Evolutionary conservation across 352 stramenopile species (phyloP), one percentile per base, ranked within the genome.

Genomic region (Globisporangium cederbergense): DNA sequence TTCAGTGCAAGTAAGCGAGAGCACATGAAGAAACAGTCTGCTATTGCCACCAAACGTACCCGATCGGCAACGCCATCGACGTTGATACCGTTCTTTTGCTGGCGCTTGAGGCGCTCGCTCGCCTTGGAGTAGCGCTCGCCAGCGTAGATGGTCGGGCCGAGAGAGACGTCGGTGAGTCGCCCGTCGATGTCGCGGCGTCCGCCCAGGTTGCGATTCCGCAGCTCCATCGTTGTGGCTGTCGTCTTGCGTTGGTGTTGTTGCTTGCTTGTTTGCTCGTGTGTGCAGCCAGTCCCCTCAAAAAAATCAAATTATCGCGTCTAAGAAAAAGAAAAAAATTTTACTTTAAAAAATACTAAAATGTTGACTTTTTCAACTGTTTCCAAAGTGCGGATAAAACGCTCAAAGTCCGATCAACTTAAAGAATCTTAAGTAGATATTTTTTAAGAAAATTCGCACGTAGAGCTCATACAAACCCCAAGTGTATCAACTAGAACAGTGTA

Each of bases 121-220:
- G 89, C 87, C 73, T 94, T 94, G 57, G 77, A 80, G 70, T 90
- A 94, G 59, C 86, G 81, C 71, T 92, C 86, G 60, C 86, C 86
- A 3, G 72, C 84, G 69, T 94, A 94, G 58, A 94, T 85, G 30
- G 83, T 88, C n/a, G 86, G 86, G 0, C 86, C 86, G 1, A 94
- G 71, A 20, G 74, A 58, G 34, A 94, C 83, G 56, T 93, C 75
- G 4, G 75, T 58, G 32, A 77, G 66, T 18, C 64, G 61, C 9
- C 68, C 53, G n/a, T 65, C 62, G 16, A 73, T 65, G 62, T 80
- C 82, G 2, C 69, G 66, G 30, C 73, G 63, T 36, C 64, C 64
- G 51, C 64, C 72, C 2, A 69, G 66, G 13, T 59, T 66, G 52
- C 82, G 82, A 70, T 89, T 86, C 45, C 82, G 76, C 55, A 91